Conservation (phyloP, 2,329 filamentous ascomycete species). For the Fusarium tuaranense region DNA sequence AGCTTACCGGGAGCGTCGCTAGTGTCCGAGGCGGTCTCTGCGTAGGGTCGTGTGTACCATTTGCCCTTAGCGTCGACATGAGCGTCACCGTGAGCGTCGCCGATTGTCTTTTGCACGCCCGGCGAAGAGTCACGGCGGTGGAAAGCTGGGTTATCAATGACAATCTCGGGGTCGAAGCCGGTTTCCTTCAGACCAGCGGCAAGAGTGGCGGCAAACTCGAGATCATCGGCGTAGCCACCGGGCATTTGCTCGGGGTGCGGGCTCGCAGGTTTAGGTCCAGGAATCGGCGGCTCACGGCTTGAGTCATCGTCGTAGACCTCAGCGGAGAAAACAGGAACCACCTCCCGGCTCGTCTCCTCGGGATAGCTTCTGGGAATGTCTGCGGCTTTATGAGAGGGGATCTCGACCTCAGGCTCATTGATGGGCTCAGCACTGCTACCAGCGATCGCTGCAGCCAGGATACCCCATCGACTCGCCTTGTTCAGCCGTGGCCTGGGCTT, state of each 20-base stretch:
- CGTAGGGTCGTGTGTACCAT: conserved; percentile 63
- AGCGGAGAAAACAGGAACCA: conserved; percentile 32
- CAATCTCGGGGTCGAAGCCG: conserved; percentile 77
- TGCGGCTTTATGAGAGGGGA: conserved; percentile 18
- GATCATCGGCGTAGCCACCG: conserved; percentile 74
- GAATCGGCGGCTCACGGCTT: conserved; percentile 60
- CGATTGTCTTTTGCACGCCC: conserved; percentile 62
- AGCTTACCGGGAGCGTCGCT: conserved; percentile 45
- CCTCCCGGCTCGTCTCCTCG: conserved; percentile 31
- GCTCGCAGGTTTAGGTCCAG: conserved; percentile 68
- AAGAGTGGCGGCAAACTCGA: conserved; percentile 76
- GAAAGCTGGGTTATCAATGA: conserved; percentile 74
- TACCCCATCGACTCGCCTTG: conserved; percentile 63
- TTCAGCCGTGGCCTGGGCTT: conserved; percentile 51
- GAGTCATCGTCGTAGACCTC: conserved; percentile 52
- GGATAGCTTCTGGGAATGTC: conserved; percentile 30
- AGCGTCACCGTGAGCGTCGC: conserved; percentile 46
- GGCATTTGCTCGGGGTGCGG: conserved; percentile 67
- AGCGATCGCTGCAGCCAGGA: conserved; percentile 63
- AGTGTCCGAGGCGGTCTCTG: conserved; percentile 60
- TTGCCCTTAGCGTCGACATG: conserved; percentile 50
- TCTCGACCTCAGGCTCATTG: conserved; percentile 47
- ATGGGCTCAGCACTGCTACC: conserved; percentile 54
- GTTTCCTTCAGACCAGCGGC: conserved; percentile 76
- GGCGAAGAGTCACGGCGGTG: conserved; percentile 73